Evolutionary conservation across 1,284 basidiomycete genomes (phyloP).

Genomic region (Microbotryum intermedium): DNA sequence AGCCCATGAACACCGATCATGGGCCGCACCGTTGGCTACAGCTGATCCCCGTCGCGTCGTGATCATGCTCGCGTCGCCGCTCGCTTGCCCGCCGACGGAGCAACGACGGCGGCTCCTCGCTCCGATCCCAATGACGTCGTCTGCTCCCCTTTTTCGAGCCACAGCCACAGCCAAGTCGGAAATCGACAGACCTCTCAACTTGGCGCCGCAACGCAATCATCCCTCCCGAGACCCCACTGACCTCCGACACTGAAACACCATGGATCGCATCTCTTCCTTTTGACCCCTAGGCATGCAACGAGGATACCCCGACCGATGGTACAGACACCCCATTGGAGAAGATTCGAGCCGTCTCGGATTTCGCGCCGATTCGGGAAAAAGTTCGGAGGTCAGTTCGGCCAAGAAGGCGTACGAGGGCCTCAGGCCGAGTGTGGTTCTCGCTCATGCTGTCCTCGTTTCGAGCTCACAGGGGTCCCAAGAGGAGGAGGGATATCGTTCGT

Average conservation of each 20-base stretch:
- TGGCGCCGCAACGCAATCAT: neutral
- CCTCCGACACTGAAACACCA: neutral
- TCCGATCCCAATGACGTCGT: no score
- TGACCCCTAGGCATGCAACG: no score
- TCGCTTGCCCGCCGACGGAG: no score
- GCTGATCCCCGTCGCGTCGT: no score
- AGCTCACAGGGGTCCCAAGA: slow-evolving; percentile 44
- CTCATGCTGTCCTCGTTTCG: neutral
- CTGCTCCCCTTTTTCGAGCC: no score
- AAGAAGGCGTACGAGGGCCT: no score
- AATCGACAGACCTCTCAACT: no score
- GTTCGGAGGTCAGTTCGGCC: slow-evolving; percentile 52
- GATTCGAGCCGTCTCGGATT: slow-evolving; percentile 81
- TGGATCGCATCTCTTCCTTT: neutral
- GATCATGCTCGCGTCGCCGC: no score
- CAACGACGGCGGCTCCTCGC: no score
- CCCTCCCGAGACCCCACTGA: no score
- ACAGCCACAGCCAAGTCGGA: no score
- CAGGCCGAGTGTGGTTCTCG: no score
- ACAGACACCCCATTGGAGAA: slow-evolving; percentile 50
- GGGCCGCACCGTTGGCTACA: neutral
- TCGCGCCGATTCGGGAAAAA: slow-evolving; percentile 78
- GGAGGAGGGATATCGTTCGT: slow-evolving; percentile 40
- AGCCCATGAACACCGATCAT: slow-evolving; percentile 1
- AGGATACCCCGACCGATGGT: neutral